Base-by-base conservation (phyloP, 1,284 basidiomycete genomes). In the Microbotryomycetes sp. region DNA sequence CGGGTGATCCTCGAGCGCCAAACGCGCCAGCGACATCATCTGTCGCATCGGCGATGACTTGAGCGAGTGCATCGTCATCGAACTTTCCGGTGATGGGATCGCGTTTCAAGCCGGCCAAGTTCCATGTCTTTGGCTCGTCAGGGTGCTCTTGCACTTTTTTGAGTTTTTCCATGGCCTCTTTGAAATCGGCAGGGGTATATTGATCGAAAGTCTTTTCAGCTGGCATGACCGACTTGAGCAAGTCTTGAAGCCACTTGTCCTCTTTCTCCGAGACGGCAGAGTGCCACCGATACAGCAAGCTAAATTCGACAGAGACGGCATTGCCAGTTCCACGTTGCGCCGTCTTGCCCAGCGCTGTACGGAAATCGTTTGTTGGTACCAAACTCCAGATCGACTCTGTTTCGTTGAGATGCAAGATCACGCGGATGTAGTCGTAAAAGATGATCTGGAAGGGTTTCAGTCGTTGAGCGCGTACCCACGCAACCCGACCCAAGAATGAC, bases 1-100 rank as follows among this genome's bases (percentile, higher is more conserved):
- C 89, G 64, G 89, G 82, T 27, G 89, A 87, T 11, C 86, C 83
- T 30, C 86, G 83, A 30, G 90, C 90, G 58, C 84, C 79, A 79
- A 92, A 92, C 15, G 85, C 81, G 48, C 79, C 84, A 6, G 89
- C 90, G 26, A 86, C 82, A 60, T 85, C 80, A 62, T 85, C 82
- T 0, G 86, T 88, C 4, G 87, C 82, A 65, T 83, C 75, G 58
- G 86, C 81, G n/a, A 91, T 72, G 57, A 86, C 74, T 2, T 76
- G 48, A n/a, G 88, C 88, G 18, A 93, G 79, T 58, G 86, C 83
- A 6, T 80, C 80, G 71, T 91, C 87, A 35, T 80, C 81, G 58
- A 61, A 66, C 4, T 35, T 45, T 6, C 61, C 64, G 4, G 45
- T 53, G 9, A 82, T 83, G 71, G 61, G 56, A 48, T 87, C 79